A percentile compares a stretch with the other conserved stretches of the same genome.
These are phyloP conservation scores for Populus tomentosa DNA, from an alignment of 441 rosid genomes.

Conservation along the genomic window DNA sequence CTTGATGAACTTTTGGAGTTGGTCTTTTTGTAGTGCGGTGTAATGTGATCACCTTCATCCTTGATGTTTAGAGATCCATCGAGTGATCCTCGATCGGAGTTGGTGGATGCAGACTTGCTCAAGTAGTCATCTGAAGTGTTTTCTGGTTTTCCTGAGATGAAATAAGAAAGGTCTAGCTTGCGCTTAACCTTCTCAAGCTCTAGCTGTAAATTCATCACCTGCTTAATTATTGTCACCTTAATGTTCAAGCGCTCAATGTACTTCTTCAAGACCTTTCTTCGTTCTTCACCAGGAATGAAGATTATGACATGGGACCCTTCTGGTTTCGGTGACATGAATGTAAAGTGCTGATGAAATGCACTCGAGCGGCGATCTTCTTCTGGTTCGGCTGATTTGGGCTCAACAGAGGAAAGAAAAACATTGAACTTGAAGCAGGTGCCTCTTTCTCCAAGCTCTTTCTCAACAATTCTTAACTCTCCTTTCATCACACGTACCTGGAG, in stretches of 20 bases:
- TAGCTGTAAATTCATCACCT: conserved; percentile 13
- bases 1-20: conserved; percentile 18
- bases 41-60: conserved; percentile 25
- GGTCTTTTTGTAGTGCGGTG: conserved; percentile 17
- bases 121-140: conserved; percentile 7
- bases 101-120: conserved; percentile 19
- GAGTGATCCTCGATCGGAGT: conserved; percentile 12
- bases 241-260: conserved; percentile 41
- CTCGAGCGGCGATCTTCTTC: conserved; percentile 17
- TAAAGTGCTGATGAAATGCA: conserved; percentile 23
- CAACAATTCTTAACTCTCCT: conserved; percentile 48
- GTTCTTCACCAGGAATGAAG: conserved; percentile 36
- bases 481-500: conserved; percentile 48
- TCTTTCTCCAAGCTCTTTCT: conserved; percentile 46
- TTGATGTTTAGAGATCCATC: conserved; percentile 6
- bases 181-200: conserved; percentile 28
- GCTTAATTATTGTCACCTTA: conserved; percentile 31
- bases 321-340: conserved; percentile 25
- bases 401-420: conserved; percentile 28
- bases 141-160: conserved; percentile 20
- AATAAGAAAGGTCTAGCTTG: conserved; percentile 22
- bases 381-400: neutral
- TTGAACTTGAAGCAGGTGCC: conserved; percentile 63
- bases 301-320: conserved; percentile 46
- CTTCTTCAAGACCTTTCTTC: conserved; percentile 36